A percentile compares a stretch with the other conserved stretches of the same genome.
These are phyloP conservation scores for Conringia planisiliqua DNA, from an alignment of 345 rosid species.

Conservation along the genomic window DNA sequence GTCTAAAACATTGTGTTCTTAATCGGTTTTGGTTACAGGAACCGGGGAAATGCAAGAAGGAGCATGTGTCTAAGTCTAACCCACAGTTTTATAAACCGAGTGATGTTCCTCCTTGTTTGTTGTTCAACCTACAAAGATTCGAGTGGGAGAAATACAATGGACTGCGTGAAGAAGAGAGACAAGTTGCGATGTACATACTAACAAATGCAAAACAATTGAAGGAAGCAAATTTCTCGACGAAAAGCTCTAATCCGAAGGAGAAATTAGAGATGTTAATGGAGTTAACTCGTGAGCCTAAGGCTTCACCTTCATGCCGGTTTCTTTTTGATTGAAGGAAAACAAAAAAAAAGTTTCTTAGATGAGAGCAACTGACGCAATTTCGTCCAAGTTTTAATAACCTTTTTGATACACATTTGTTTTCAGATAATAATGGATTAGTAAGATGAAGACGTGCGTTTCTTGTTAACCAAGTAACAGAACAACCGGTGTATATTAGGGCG, in stretches of 20 bases:
- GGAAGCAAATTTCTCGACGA: conserved; percentile 2
- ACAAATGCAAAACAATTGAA: conserved; percentile 6
- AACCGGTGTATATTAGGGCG: not conserved
- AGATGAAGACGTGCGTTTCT: not conserved
- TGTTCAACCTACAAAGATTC: not conserved
- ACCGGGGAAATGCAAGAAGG: not conserved
- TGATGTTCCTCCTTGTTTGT: not conserved
- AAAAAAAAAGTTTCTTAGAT: not conserved
- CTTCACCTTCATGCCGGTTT: conserved; percentile 13
- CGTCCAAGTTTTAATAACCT: not conserved
- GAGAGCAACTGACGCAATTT: not conserved
- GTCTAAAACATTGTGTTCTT: not conserved
- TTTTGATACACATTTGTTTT: not conserved
- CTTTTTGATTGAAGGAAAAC: conserved; percentile 1
- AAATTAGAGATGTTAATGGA: conserved; percentile 11
- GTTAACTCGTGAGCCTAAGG: conserved; percentile 14
- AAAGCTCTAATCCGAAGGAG: not conserved
- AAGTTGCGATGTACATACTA: conserved; percentile 20
- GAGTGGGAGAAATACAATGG: conserved; percentile 19
- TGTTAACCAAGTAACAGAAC: not conserved
- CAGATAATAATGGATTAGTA: not conserved
- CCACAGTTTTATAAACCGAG: not conserved
- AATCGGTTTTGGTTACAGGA: not conserved
- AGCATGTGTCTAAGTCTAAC: not conserved
- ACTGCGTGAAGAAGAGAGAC: conserved; percentile 15